Conservation (phyloP, 805 yeast species). For the Schizosaccharomyces osmophilus region DNA sequence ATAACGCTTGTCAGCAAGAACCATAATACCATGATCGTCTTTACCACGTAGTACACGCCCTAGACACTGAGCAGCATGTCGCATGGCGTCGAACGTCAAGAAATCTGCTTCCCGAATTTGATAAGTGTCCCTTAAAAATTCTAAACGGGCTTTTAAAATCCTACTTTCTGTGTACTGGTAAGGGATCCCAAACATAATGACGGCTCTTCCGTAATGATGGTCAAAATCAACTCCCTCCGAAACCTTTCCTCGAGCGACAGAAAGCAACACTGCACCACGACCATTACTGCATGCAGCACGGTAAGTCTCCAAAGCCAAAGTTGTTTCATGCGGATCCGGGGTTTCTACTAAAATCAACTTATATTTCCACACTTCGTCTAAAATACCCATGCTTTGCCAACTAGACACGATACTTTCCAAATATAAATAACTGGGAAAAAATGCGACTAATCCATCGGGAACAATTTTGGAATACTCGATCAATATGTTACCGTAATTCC, state of each 20-base stretch:
- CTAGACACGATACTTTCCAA: constrained; percentile 95
- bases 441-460: constrained; percentile 95
- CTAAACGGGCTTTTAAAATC: constrained; percentile 65
- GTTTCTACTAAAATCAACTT: constrained; percentile 87
- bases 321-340: constrained; percentile 96
- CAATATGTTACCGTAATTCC: constrained; percentile 81
- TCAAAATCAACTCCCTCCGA: constrained; percentile 98
- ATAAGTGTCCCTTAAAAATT: constrained; percentile 75
- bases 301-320: constrained; percentile 82
- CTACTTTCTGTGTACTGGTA: constrained; percentile 96
- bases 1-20: constrained; percentile 82
- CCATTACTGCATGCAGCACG: constrained; percentile 94
- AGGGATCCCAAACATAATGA: constrained; percentile 90
- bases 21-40: constrained; percentile 97
- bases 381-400: constrained; percentile 97
- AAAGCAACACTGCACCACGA: constrained; percentile 81
- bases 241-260: constrained; percentile 97
- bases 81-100: constrained; percentile 93
- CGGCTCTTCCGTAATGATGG: constrained; percentile 93
- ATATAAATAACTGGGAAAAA: constrained; percentile 86
- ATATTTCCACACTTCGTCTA: constrained; percentile 96
- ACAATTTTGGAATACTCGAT: constrained; percentile 85
- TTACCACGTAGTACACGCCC: constrained; percentile 95
- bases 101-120: constrained; percentile 87
- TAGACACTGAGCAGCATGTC: constrained; percentile 96